Base-by-base conservation (phyloP, 2,329 filamentous ascomycete genomes). In the Nemania sp. region DNA sequence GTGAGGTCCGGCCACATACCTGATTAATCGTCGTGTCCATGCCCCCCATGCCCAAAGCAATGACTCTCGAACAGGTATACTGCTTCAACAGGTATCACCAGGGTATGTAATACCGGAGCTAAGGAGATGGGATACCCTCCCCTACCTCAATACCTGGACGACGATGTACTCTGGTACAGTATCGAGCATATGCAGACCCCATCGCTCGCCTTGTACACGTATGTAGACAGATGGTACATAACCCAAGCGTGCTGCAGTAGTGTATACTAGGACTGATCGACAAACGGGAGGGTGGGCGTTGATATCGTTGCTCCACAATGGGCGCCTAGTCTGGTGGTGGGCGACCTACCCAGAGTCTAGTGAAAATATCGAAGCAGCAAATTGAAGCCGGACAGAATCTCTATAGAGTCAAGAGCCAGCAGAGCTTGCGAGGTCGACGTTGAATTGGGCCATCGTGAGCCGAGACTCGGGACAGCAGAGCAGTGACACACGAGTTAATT, bases 231-330 rank as follows among this genome's bases (percentile, higher is more conserved):
- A n/a, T n/a, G n/a, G n/a, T n/a, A n/a, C n/a, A 3, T 35, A 13
- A 13, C 34, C 34, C 13, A 35, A 35, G 34, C 12, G 35, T 39
- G 5, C 35, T 29, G 25, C 25, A 29, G 25, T 29, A 29, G 3
- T 4, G 3, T 3, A 29, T 7, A 29, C 25, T 29, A 59, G 40
- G 45, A 43, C 56, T 61, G 60, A 63, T 65, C 29, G 52, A 52
- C 63, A 17, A 64, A 58, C 52, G 58, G 52, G 47, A 54, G 48
- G 54, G 49, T 54, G 37, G 34, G 35, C 25, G 52, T 57, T 13
- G 56, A 53, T 45, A 53, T 57, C 32, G 48, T 47, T 13, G 54
- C 57, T 42, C 60, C 53, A 46, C 49, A 56, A 46, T 52, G 49
- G 55, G 60, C 55, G 57, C 53, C 54, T 63, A 57, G 56, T 32